Evolutionary conservation across 495 filamentous ascomycete species (phyloP).

Genomic region (Lophium mytilinum): DNA sequence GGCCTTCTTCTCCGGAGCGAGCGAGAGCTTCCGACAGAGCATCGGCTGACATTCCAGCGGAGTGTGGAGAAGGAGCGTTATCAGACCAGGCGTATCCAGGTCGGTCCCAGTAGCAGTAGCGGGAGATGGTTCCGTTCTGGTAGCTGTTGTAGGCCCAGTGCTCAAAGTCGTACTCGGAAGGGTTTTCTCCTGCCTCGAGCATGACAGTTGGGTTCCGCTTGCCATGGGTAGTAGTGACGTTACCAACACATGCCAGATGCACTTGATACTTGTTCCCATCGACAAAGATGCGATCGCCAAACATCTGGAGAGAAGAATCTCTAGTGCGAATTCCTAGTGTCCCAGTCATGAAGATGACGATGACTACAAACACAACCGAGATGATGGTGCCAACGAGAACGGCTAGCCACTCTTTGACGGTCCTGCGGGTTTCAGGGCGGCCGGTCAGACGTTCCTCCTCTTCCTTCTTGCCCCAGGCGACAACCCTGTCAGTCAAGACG

Average conservation of each 20-base stretch:
- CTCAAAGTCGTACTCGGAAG: constrained; percentile 68
- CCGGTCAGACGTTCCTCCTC: constrained; percentile 92
- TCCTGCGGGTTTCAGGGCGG: constrained; percentile 74
- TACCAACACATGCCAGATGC: constrained; percentile 76
- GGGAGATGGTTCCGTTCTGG: constrained; percentile 63
- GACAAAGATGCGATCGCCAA: constrained; percentile 68
- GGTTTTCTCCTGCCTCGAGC: constrained; percentile 69
- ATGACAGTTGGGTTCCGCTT: constrained; percentile 60
- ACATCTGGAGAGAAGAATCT: constrained; percentile 61
- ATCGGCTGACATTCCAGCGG: constrained; percentile 81
- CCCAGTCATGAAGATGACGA: constrained; percentile 62
- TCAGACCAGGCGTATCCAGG: constrained; percentile 88
- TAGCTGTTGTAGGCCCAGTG: constrained; percentile 60
- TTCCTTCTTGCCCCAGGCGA: constrained; percentile 81
- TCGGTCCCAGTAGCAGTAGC: constrained; percentile 94
- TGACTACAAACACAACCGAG: constrained; percentile 55
- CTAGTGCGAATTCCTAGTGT: constrained; percentile 69
- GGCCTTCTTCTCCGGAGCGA: constrained; percentile 70
- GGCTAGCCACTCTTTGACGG: constrained; percentile 71
- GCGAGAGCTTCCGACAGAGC: constrained; percentile 77
- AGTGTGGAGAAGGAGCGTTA: constrained; percentile 86
- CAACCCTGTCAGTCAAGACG: constrained; percentile 56
- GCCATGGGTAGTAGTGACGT: constrained; percentile 42
- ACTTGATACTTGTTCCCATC: constrained; percentile 74
- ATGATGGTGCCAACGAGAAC: constrained; percentile 70